Evolutionary conservation across 495 filamentous ascomycete genomes (phyloP).

Genomic region (Xylaria cubensis): DNA sequence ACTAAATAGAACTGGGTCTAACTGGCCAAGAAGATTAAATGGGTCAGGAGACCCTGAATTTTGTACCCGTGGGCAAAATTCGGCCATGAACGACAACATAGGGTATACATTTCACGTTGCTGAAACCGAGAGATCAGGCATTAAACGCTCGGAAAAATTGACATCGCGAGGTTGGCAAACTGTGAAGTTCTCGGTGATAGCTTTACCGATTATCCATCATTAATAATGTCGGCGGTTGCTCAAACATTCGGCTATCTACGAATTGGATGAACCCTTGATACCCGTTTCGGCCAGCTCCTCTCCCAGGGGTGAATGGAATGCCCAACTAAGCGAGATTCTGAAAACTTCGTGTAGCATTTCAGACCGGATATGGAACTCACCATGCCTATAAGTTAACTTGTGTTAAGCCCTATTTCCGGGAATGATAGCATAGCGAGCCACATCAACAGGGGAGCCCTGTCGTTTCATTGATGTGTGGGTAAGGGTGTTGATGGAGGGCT

Average conservation of each 20-base stretch:
- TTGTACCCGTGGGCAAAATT: neutral
- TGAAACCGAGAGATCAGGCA: neutral
- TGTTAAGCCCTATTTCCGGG: constrained; percentile 1
- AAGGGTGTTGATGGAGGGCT: neutral
- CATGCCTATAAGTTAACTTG: neutral
- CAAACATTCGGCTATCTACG: neutral
- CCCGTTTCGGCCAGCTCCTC: neutral
- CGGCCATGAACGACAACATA: neutral
- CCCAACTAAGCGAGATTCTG: constrained; percentile 1
- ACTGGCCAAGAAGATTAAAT: neutral
- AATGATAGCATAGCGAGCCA: neutral
- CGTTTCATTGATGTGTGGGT: constrained; percentile 22
- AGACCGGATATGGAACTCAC: neutral
- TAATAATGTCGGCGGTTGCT: neutral
- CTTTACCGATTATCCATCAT: neutral
- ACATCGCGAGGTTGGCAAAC: neutral
- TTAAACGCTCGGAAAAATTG: neutral
- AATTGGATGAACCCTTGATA: constrained; percentile 5
- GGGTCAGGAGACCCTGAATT: neutral
- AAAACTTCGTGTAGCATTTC: neutral
- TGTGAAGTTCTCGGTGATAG: neutral
- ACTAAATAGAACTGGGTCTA: neutral
- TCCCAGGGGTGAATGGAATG: neutral
- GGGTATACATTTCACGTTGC: neutral
- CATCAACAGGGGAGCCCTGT: constrained; percentile 13